Evolutionary conservation across 371 early-diverging fungal genomes (phyloP).

Genomic region (Quaeritorhiza haematococci): DNA sequence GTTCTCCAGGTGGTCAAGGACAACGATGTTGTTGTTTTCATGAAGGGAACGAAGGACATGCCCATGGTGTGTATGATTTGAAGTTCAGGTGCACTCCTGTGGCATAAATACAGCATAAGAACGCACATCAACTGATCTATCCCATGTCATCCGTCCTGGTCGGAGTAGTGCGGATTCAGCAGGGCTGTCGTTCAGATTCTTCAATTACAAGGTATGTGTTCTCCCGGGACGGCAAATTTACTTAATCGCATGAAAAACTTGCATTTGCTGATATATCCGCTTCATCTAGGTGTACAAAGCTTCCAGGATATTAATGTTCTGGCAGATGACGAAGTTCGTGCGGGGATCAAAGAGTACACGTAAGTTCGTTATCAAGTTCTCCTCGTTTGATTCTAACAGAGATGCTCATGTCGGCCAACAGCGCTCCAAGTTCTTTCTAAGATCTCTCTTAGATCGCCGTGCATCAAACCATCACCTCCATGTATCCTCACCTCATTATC

Average conservation of each 20-base stretch:
- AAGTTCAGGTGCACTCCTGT: background rate
- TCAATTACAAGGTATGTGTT: slow-evolving; percentile 68
- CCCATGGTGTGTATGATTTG: slow-evolving; percentile 61
- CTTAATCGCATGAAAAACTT: too few relatives aligned
- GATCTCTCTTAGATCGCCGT: too few relatives aligned
- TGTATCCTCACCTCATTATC: background rate
- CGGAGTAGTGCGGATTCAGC: slow-evolving; percentile 84
- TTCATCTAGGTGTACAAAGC: too few relatives aligned
- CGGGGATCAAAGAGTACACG: slow-evolving; percentile 90
- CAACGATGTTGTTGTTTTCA: slow-evolving; percentile 77
- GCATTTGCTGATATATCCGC: too few relatives aligned
- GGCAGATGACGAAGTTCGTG: slow-evolving; percentile 82
- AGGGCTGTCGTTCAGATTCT: slow-evolving; percentile 87
- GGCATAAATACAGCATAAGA: background rate
- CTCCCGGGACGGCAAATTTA: too few relatives aligned
- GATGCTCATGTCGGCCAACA: background rate
- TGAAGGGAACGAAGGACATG: slow-evolving; percentile 91
- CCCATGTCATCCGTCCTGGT: background rate
- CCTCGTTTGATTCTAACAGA: background rate
- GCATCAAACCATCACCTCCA: background rate
- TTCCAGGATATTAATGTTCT: slow-evolving; percentile 81
- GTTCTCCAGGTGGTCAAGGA: slow-evolving; percentile 63
- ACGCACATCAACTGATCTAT: background rate
- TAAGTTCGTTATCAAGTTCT: slow-evolving; percentile 30
- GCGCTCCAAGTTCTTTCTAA: background rate